Evolutionary conservation across 2,329 filamentous ascomycete genomes (phyloP).

Genomic region (Cordyceps cicadae): DNA sequence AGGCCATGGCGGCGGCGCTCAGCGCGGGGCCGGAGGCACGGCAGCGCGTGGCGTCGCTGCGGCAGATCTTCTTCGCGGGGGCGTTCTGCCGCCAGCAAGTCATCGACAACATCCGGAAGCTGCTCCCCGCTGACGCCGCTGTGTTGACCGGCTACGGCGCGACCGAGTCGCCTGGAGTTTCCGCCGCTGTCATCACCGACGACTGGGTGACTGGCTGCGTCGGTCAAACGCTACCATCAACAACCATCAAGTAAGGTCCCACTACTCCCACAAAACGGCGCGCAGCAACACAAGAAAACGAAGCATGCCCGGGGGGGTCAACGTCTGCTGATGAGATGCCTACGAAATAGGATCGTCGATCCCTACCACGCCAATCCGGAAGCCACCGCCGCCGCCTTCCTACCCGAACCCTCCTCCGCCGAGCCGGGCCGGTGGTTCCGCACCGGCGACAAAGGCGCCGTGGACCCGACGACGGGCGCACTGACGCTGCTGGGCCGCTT

Average conservation of each 20-base stretch:
- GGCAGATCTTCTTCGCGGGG: neutral
- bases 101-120: neutral
- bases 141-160: neutral
- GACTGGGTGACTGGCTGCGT: conserved; percentile 1
- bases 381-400: neutral
- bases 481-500: neutral
- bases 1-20: neutral
- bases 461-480: neutral
- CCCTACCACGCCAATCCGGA: neutral
- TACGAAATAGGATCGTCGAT: neutral
- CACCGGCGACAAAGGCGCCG: neutral
- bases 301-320: no score
- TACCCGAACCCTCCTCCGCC: neutral
- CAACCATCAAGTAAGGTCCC: neutral
- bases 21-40: neutral
- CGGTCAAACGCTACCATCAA: neutral
- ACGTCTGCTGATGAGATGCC: neutral
- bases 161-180: neutral
- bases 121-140: neutral
- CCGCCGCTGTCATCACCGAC: neutral
- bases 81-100: neutral
- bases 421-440: conserved; percentile 1
- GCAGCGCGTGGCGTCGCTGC: neutral
- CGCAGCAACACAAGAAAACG: no score
- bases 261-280: neutral